phyloP scores from a whole-genome alignment of 2,329 filamentous ascomycete genomes.

The Talaromyces sp. region DNA sequence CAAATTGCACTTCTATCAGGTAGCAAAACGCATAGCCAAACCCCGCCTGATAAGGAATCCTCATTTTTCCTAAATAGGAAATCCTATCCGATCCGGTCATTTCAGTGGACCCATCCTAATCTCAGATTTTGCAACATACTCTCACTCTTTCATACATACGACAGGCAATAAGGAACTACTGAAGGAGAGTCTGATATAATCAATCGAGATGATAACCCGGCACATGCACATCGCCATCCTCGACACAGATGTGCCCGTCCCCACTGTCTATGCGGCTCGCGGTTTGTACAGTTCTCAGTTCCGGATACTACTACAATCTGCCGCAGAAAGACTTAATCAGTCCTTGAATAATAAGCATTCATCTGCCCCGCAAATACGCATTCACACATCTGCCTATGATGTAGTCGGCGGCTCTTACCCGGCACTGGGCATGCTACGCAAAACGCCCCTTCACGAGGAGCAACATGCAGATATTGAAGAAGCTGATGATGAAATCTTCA shows the following conservation, averaged over 20 bases:
- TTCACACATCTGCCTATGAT: constrained; percentile 35
- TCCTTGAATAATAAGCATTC: not conserved
- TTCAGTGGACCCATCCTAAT: not conserved
- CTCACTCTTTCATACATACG: too few relatives aligned
- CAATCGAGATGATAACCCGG: not conserved
- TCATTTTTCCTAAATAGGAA: constrained; percentile 15
- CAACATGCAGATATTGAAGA: not conserved
- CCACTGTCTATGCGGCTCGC: constrained; percentile 29
- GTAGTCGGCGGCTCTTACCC: constrained; percentile 30
- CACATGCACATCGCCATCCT: constrained; percentile 36
- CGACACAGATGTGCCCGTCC: constrained; percentile 37
- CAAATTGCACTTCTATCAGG: not conserved
- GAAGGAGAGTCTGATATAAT: not conserved
- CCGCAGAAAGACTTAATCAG: constrained; percentile 28
- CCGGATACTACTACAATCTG: constrained; percentile 30
- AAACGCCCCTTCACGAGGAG: not conserved
- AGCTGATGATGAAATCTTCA: constrained; percentile 4
- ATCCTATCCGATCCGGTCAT: constrained; percentile 14
- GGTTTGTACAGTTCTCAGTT: constrained; percentile 39
- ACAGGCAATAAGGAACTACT: not conserved
- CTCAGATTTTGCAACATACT: not conserved
- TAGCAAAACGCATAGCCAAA: not conserved
- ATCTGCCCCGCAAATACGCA: constrained; percentile 19
- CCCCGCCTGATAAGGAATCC: constrained; percentile 11
- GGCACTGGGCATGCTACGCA: constrained; percentile 26